phyloP scores from a whole-genome alignment of 805 yeast species.

The Yamadazyma endophytica region DNA sequence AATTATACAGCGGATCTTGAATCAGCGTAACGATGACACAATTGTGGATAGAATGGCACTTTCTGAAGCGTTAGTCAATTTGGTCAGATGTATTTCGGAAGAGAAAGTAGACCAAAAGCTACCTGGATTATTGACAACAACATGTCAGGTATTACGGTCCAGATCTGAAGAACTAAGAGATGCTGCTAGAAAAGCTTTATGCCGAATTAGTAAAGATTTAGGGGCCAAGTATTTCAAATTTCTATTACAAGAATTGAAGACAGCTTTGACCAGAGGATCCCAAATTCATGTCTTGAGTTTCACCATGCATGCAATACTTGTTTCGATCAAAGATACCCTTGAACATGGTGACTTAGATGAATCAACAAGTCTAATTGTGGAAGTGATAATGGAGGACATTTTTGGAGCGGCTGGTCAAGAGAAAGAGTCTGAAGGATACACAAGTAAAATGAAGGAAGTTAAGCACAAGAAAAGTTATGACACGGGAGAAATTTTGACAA shows the following conservation, averaged over 20 bases:
- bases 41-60: slow-evolving; percentile 71
- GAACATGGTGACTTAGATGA: slow-evolving; percentile 74
- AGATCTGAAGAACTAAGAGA: slow-evolving; percentile 87
- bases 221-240: slow-evolving; percentile 75
- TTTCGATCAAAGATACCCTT: slow-evolving; percentile 44
- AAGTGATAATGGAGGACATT: slow-evolving; percentile 82
- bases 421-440: slow-evolving; percentile 91
- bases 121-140: slow-evolving; percentile 77
- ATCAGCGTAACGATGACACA: slow-evolving; percentile 72
- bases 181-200: slow-evolving; percentile 70
- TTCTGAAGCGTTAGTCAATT: slow-evolving; percentile 72
- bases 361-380: slow-evolving; percentile 55
- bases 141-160: slow-evolving; percentile 86
- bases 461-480: slow-evolving; percentile 86
- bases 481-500: slow-evolving; percentile 72
- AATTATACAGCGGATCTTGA: slow-evolving; percentile 55
- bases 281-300: slow-evolving; percentile 90
- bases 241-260: slow-evolving; percentile 69
- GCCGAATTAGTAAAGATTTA: slow-evolving; percentile 56
- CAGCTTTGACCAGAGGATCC: slow-evolving; percentile 83
- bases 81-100: slow-evolving; percentile 57
- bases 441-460: slow-evolving; percentile 82
- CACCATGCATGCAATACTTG: slow-evolving; percentile 73
- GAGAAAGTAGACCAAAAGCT: slow-evolving; percentile 54
- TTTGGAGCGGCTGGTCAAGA: slow-evolving; percentile 93